These are phyloP conservation scores for Wickerhamiella alocasiicola DNA, from an alignment of 805 yeast genomes.

Conservation along the genomic window DNA sequence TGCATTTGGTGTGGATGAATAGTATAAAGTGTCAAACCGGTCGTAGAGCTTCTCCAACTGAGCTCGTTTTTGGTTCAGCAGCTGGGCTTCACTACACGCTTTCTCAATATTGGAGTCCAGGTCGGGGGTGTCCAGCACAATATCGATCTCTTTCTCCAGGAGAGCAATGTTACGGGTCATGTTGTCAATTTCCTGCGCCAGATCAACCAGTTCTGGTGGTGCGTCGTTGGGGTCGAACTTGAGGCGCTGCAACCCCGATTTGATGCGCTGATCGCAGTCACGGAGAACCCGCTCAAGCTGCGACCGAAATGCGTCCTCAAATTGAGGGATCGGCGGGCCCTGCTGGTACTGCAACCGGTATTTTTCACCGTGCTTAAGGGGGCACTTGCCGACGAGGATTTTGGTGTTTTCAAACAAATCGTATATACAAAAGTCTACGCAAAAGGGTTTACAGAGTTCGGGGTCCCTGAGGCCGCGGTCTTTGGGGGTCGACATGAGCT, in stretches of 20 bases:
- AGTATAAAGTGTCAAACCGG: conserved; percentile 31
- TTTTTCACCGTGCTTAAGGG: conserved; percentile 47
- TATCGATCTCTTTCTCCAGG: conserved; percentile 32
- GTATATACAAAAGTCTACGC: conserved; percentile 80
- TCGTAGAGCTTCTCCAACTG: neutral
- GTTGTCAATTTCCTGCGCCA: conserved; percentile 19
- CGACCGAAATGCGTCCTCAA: conserved; percentile 35
- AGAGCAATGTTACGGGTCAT: conserved; percentile 36
- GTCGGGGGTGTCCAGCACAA: neutral
- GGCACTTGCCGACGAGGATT: conserved; percentile 57
- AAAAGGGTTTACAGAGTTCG: conserved; percentile 62
- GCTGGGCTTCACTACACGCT: conserved; percentile 52
- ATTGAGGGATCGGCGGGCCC: conserved; percentile 13
- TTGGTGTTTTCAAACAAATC: conserved; percentile 75
- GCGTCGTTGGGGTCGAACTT: conserved; percentile 35
- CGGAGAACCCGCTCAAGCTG: conserved; percentile 43
- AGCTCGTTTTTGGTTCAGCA: conserved; percentile 32
- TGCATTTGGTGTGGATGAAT: conserved; percentile 61
- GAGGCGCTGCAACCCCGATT: conserved; percentile 47
- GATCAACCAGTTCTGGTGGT: conserved; percentile 29
- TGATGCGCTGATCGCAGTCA: conserved; percentile 56
- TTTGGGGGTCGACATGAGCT: conserved; percentile 54
- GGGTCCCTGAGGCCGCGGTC: conserved; percentile 34
- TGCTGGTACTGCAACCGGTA: conserved; percentile 1
- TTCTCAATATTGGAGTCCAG: conserved; percentile 25